phyloP scores from a whole-genome alignment of 495 filamentous ascomycete species.

The Sordaria brevicollis region DNA sequence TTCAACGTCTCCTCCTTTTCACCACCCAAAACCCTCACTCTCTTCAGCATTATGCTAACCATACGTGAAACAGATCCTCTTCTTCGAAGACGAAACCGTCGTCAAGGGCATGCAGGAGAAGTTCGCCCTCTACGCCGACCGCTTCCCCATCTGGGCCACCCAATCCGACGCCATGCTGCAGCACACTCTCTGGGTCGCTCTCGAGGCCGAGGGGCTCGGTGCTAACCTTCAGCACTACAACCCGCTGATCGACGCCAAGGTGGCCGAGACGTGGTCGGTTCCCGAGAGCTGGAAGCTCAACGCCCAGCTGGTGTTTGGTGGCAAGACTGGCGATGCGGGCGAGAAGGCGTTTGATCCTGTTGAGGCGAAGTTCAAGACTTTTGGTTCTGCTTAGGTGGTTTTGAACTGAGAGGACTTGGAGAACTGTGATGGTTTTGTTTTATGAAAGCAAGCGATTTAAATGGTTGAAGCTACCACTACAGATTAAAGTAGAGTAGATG shows the following conservation, averaged over 20 bases:
- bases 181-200: conserved; percentile 52
- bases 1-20: not conserved
- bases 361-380: conserved; percentile 44
- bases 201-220: conserved; percentile 61
- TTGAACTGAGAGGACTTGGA: conserved; percentile 1
- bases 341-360: conserved; percentile 46
- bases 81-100: conserved; percentile 49
- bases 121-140: conserved; percentile 46
- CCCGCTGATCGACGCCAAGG: conserved; percentile 51
- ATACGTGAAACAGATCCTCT: conserved; percentile 37
- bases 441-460: not conserved
- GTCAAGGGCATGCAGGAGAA: conserved; percentile 42
- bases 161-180: conserved; percentile 61
- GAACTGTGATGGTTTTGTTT: not conserved
- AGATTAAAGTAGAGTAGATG: not conserved
- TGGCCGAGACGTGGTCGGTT: conserved; percentile 46
- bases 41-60: not conserved
- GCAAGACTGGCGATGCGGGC: conserved; percentile 34
- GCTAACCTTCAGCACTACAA: conserved; percentile 71
- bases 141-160: conserved; percentile 49
- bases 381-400: conserved; percentile 23
- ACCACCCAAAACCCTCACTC: no score
- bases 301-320: conserved; percentile 55
- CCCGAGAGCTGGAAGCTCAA: conserved; percentile 49
- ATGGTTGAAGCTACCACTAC: not conserved